Evolutionary conservation across 305 asterid species (phyloP), one percentile per base, ranked within the genome.

Genomic region (Fraxinus baroniana): DNA sequence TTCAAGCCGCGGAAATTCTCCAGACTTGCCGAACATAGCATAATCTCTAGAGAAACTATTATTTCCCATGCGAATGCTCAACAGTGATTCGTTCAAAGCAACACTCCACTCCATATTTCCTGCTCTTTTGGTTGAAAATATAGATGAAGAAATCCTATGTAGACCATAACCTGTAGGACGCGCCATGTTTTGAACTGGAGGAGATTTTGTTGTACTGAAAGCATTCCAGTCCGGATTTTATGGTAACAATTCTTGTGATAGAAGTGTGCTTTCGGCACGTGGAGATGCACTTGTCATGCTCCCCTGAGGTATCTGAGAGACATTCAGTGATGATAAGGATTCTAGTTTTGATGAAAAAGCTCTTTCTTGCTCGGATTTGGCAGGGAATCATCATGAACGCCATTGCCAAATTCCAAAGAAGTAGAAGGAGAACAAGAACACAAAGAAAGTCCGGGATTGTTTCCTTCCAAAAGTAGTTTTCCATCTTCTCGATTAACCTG

Each of bases 61-160:
- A 76, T 93, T 93, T 60, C 98, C 98, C 92, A 89, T 89, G 18
- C 92, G 97, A 71, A 96, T 92, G 85, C 99, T 96, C 87, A 96
- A 96, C 57, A 96, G 81, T 0, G 99, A 96, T 49, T 96, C 99
- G 18, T 93, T 96, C 0, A 97, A 96, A 64, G 94, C 88, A 12
- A 83, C 76, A 60, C 98, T 96, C 98, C 99, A 96, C 0, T 94
- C 97, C 17, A 83, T 78, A 2, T 86, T 83, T 28, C 85, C 88
- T 5, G 90, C 8, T 0, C 93, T 85, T 24, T 89, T 90, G 7
- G 80, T 76, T 0, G 95, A 70, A 55, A 96, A 96, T 10, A 94
- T 55, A 8, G 97, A 89, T 0, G 93, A 73, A 0, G 98, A 98
- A 6, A 96, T 94, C 5, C 98, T 94, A 28, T 88, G 85, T 0